Evolutionary conservation across 495 filamentous ascomycete genomes (phyloP), one percentile per base, ranked within the genome.

Genomic region (Penicillium bovifimosum): DNA sequence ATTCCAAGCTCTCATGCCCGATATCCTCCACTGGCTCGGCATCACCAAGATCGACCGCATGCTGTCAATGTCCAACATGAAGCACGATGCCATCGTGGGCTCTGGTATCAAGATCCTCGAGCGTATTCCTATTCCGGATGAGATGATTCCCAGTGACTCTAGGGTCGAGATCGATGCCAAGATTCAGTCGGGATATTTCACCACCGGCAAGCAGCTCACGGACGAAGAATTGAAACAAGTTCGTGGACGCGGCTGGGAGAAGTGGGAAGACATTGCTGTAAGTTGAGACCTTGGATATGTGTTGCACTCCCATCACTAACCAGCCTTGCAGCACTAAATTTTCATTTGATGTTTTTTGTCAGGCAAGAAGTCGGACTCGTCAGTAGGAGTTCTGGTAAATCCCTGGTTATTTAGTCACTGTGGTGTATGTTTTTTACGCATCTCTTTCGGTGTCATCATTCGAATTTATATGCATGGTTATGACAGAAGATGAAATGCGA

Each of bases 1-100:
- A 52, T 98, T 98, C 79, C 93, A 98, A 78, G 91, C 92, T n/a
- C 76, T 98, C 51, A 98, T 98, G 93, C 93, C 93, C 31, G 91
- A 96, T 65, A 92, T 97, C 58, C 81, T 98, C 39, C 93, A 98
- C 71, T 98, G 93, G 93, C 81, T 98, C 14, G 93, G 93, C 53
- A 96, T 98, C 63, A 95, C 86, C 71, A 97, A 97, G 78, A 97
- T 98, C 66, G 93, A 97, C 69, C 81, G 90, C 36, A 97, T 98
- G 93, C 78, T 98, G 43, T 95, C 88, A 70, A 97, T 98, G 93
- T 93, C 88, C 65, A 95, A 96, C 73, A 97, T 98, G 93, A 98
- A 98, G 73, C 84, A 98, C 69, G 93, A 98, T 75, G 93, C 93
- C 47, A 97, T 98, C 64, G 92, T 98, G 41, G 81, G 89, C 24